Evolutionary conservation across 2,329 filamentous ascomycete species (phyloP), one percentile per base, ranked within the genome.

Genomic region (Fusarium sp.): DNA sequence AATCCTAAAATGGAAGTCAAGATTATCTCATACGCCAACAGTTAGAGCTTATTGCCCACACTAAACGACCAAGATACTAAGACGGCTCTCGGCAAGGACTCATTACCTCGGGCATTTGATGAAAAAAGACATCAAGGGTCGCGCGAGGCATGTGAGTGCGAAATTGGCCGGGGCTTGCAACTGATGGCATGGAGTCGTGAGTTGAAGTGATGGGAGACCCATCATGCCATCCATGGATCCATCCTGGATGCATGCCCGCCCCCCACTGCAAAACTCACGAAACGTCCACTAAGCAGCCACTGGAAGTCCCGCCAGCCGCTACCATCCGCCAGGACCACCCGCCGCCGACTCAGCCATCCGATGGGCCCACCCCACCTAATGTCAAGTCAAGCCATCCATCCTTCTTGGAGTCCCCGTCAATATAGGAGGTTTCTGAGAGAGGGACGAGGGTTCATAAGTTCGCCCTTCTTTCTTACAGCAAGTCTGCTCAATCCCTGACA

Each of bases 371-470:
- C 71, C 73, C 73, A 76, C 73, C 56, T 56, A 56, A 56, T 56
- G 66, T 68, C 58, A 67, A 62, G 57, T 64, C 39, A 67, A 62
- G 57, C 61, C 39, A 57, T 64, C 41, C 39, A 76, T 62, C 57
- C 63, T 62, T 67, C 41, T 61, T 62, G 65, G 58, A 64, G 74
- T 67, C 60, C 60, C 72, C 30, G 20, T 32, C 68, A 54, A 70
- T 67, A 74, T 74, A 74, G 72, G 72, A 74, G 72, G 72, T 69
- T 69, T 59, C 59, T 45, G 54, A 67, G 54, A 59, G 57, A 75
- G 43, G 54, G 62, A 74, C 68, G 68, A 74, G 66, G 61, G 72
- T 74, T 34, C 52, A 48, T 43, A 72, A 66, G 43, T 58, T 59
- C 50, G 32, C 62, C 52, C 50, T 67, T 64, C 32, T 56, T 56